Base-by-base conservation (phyloP, 2,329 filamentous ascomycete species). In the Coniochaeta hoffmannii region DNA sequence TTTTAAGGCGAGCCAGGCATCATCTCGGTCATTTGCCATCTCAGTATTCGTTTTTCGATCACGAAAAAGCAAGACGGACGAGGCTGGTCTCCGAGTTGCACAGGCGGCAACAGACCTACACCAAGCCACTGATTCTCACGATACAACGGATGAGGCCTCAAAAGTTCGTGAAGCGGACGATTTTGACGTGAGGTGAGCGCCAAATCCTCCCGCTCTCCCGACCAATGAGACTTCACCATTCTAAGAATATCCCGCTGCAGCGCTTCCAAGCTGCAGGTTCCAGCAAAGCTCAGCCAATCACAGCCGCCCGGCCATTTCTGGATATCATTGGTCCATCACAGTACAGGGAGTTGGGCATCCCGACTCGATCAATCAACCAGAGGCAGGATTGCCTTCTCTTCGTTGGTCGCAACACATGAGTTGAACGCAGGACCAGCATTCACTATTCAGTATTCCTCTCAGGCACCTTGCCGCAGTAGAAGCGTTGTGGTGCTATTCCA, bases 191-290 rank as follows among this genome's bases (percentile, higher is more conserved):
- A 22, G 28, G 49, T 31, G 28, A 31, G 28, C 49, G 50, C 17
- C 24, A 31, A 31, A 38, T 7, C 8, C 10, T 12, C 10, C 17
- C 26, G 31, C 14, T 19, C 14, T 15, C 50, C n/a, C 22, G 19
- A 22, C 50, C 31, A 53, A 53, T 53, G 31, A 38, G 32, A 3
- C 19, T 26, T 3, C 12, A 2, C 22, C 34, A 26, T 17, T 31
- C 50, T 53, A 53, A 53, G 31, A 53, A 53, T 53, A 53, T 35
- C 34, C 9, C n/a, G n/a, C 19, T 41, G 7, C 49, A 34, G 50
- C 50, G 50, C 50, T 53, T 53, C 50, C 17, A 38, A 38, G 50
- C 30, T 53, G 34, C 50, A 53, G 31, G 31, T 26, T 28, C 50
- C 31, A 53, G 28, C 49, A 9, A 32, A 24, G 41, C 24, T 44